Evolutionary conservation across 1,139 yeast genomes (phyloP).

Genomic region (Yarrowia galli): DNA sequence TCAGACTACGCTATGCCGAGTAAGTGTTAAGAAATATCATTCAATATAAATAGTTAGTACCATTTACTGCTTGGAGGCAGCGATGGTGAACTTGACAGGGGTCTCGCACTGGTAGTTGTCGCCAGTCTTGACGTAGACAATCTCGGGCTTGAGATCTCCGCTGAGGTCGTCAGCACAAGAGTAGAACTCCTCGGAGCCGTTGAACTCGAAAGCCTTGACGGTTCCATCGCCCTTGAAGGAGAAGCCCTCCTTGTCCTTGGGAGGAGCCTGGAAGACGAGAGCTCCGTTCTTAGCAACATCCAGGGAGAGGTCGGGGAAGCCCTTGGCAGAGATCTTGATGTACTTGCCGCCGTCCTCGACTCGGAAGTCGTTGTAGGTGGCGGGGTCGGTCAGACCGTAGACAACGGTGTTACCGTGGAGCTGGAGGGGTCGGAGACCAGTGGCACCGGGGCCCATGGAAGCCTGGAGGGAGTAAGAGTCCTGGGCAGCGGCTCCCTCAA

Average conservation of each 20-base stretch:
- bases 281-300: conserved; percentile 12
- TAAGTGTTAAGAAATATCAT: not conserved
- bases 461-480: conserved; percentile 6
- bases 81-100: conserved; percentile 15
- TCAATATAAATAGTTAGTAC: conserved; percentile 5
- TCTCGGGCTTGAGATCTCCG: not conserved
- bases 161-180: not conserved
- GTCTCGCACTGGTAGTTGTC: not conserved
- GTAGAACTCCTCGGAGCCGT: conserved; percentile 16
- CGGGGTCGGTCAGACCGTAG: conserved; percentile 17
- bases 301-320: conserved; percentile 1
- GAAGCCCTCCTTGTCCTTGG: conserved; percentile 2
- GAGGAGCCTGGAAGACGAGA: not conserved
- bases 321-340: not conserved
- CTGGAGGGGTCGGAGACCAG: conserved; percentile 2
- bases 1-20: too few relatives aligned
- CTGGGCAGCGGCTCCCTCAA: not conserved
- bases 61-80: conserved; percentile 3
- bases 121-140: conserved; percentile 4
- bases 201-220: not conserved
- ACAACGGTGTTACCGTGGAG: conserved; percentile 9
- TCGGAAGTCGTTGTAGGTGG: conserved; percentile 6
- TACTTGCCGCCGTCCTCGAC: conserved; percentile 5
- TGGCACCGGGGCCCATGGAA: conserved; percentile 14
- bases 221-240: not conserved